Evolutionary conservation across 257 asterid species (phyloP).

Genomic region (Knoxia roxburghii): DNA sequence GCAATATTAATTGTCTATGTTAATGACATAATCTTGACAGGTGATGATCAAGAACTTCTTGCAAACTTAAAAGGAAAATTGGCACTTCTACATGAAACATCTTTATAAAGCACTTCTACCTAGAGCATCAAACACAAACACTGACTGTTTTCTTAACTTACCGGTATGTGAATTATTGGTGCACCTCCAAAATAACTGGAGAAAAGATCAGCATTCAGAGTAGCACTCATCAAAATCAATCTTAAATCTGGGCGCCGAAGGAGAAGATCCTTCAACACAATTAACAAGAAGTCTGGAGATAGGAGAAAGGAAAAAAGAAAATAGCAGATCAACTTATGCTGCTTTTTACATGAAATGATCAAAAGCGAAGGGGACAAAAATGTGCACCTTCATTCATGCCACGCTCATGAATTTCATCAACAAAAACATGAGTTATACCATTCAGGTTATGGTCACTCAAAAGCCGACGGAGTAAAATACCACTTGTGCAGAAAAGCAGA

Average conservation of each 20-base stretch:
- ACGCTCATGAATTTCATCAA: constrained; percentile 98
- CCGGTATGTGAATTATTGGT: constrained; percentile 91
- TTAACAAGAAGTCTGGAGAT: constrained; percentile 81
- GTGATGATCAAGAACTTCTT: no score
- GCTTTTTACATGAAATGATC: constrained; percentile 10
- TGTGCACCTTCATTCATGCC: constrained; percentile 98
- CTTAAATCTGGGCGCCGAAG: constrained; percentile 86
- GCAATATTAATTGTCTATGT: no score
- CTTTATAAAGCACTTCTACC: no score
- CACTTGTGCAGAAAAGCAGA: constrained; percentile 94
- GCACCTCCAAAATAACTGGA: constrained; percentile 85
- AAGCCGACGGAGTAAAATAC: constrained; percentile 92
- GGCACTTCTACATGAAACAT: no score
- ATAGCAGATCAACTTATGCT: constrained; percentile 24
- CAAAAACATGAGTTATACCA: constrained; percentile 87
- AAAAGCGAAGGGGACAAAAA: constrained; percentile 10
- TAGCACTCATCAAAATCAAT: constrained; percentile 97
- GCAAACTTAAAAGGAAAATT: no score
- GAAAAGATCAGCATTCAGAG: constrained; percentile 88
- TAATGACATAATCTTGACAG: no score
- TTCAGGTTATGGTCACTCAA: constrained; percentile 85
- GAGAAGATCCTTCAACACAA: constrained; percentile 95
- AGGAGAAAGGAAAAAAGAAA: constrained; percentile 24
- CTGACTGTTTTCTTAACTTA: constrained; percentile 32
- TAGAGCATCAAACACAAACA: no score